Percentiles rank a stretch among this genome's conserved stretches.
Conservation (phyloP, 2,329 filamentous ascomycete genomes). For the Trichoderma aggressivum region DNA sequence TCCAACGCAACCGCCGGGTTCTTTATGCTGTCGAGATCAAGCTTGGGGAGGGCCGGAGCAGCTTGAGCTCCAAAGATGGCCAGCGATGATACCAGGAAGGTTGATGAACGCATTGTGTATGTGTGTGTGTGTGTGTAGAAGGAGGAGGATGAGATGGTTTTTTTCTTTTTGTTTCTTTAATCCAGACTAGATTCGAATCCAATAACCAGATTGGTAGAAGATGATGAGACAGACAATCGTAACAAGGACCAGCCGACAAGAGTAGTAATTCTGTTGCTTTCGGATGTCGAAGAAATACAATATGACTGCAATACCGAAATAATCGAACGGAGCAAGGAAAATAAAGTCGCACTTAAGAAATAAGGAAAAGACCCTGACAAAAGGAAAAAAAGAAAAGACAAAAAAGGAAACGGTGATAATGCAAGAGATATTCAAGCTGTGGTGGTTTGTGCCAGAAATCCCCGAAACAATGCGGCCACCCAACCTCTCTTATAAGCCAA, state of each 20-base stretch:
- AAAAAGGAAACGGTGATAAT: conserved; percentile 22
- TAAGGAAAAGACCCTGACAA: conserved; percentile 20
- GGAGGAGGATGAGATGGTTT: not conserved
- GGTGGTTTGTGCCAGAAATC: not conserved
- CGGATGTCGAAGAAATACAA: not conserved
- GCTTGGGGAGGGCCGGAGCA: conserved; percentile 41
- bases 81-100: conserved; percentile 45
- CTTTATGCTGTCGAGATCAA: conserved; percentile 36
- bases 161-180: not conserved
- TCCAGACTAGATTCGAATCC: not conserved
- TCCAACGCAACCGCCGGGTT: conserved; percentile 40
- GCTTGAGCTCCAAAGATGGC: conserved; percentile 42
- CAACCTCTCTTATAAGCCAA: conserved; percentile 17
- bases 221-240: conserved; percentile 16
- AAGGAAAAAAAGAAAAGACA: conserved; percentile 25
- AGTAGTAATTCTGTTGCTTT: not conserved
- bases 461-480: conserved; percentile 1
- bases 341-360: conserved; percentile 19
- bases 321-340: conserved; percentile 26
- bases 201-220: conserved; percentile 17
- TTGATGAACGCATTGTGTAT: conserved; percentile 48
- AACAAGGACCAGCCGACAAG: conserved; percentile 10
- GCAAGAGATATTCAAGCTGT: conserved; percentile 14
- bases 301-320: conserved; percentile 7
- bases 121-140: not conserved